Base-by-base conservation (phyloP, 345 rosid species). In the Gossypium stocksii region DNA sequence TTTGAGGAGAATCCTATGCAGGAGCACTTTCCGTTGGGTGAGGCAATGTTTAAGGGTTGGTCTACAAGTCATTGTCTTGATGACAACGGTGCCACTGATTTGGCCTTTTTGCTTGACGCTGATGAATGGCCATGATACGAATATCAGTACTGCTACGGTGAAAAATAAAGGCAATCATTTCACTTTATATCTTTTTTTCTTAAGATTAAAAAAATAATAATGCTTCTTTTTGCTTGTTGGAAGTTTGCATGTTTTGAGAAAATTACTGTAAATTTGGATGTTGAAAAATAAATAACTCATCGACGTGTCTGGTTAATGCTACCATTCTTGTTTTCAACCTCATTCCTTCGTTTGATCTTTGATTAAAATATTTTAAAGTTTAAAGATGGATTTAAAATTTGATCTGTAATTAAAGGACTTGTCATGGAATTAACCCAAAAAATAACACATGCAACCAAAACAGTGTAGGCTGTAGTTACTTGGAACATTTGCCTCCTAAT, bases 21-120 rank as follows among this genome's bases (percentile, higher is more conserved):
- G 7, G 7, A 34, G 41, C 7, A 34, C 41, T 5, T 34, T 0
- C 56, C 9, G 20, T 52, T 34, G 0, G 73, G 58, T 2, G 79
- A 76, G 12, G 72, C 56, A 0, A 9, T 61, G 62, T 19, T 64
- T 56, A 58, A 69, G 48, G 81, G 68, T 15, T 80, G 82, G 89
- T 72, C 64, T 1, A 46, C 70, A 13, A 65, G 44, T 60, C 43
- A 4, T 63, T 74, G 76, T 52, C 22, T 70, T 3, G 76, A 70
- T 14, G 84, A 79, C 48, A 71, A 60, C 49, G 77, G 64, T 17
- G 66, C 49, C 19, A 58, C 80, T 29, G 85, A 84, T 68, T 20
- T 88, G 53, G 75, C 86, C 8, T 79, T 62, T 46, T 66, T 86
- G 70, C 83, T 86, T 17, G 81, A 86, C 14, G 16, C 78, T 6